A percentile compares a stretch with the other conserved stretches of the same genome.
phyloP scores from a whole-genome alignment of 305 asterid genomes.

The Fraxinus angustifolia region DNA sequence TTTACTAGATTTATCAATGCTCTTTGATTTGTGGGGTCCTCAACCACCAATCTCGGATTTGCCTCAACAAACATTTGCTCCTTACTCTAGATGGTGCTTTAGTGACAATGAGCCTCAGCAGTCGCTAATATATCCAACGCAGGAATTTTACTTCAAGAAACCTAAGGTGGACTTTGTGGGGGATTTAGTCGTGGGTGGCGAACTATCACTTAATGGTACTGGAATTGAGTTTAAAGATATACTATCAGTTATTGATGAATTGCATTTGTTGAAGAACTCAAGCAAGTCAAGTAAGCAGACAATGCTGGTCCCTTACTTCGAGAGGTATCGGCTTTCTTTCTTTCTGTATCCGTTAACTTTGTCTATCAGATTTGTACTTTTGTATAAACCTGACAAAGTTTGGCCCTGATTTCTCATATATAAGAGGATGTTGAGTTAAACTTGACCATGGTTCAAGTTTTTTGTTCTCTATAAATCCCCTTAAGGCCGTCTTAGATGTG shows the following conservation, averaged over 20 bases:
- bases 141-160: conserved; percentile 44
- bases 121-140: conserved; percentile 50
- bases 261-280: conserved; percentile 38
- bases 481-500: neutral
- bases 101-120: conserved; percentile 37
- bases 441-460: neutral
- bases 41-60: conserved; percentile 29
- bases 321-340: conserved; percentile 46
- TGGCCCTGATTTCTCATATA: neutral
- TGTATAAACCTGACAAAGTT: neutral
- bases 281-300: conserved; percentile 52
- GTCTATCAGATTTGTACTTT: neutral
- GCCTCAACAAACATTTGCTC: conserved; percentile 36
- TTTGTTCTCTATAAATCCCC: neutral
- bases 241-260: conserved; percentile 45
- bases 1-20: conserved; percentile 39
- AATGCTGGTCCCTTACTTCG: conserved; percentile 91
- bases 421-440: neutral
- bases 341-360: neutral
- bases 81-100: conserved; percentile 23
- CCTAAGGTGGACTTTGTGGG: conserved; percentile 37
- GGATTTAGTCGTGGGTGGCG: conserved; percentile 29
- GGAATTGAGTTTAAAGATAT: conserved; percentile 46
- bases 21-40: conserved; percentile 47
- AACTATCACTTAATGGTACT: conserved; percentile 18